Conservation (phyloP, 805 yeast species). For the Cyberlindnera nakhonratchasimensis region DNA sequence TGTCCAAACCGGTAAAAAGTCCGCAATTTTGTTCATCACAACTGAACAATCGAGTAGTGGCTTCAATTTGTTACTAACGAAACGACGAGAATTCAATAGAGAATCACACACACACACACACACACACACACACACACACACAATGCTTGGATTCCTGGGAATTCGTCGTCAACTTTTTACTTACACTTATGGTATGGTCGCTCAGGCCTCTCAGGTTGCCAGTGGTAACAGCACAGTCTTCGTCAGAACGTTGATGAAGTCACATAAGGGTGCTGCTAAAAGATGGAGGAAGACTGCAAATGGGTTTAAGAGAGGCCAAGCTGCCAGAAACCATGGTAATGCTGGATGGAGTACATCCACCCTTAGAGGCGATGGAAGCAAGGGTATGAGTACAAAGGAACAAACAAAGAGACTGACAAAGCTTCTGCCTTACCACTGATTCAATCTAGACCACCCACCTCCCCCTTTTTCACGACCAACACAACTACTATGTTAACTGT, state of each 20-base stretch:
- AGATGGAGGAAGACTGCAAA: constrained; percentile 77
- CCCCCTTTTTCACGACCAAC: too few species aligned
- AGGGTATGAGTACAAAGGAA: constrained; percentile 48
- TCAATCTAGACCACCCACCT: background rate
- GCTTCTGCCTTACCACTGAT: constrained; percentile 36
- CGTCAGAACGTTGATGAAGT: constrained; percentile 49
- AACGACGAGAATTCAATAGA: background rate
- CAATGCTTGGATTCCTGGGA: constrained; percentile 13
- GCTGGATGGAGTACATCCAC: constrained; percentile 76
- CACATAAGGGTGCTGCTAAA: constrained; percentile 84
- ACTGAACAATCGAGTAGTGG: too few species aligned
- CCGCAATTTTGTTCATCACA: too few species aligned
- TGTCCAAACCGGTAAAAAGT: too few species aligned
- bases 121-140: background rate
- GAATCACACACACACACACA: background rate
- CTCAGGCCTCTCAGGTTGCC: background rate
- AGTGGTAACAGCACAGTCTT: constrained; percentile 15
- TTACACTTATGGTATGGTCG: background rate
- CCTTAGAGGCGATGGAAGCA: constrained; percentile 57
- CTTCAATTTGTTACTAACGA: too few species aligned
- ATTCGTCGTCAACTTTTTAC: constrained; percentile 6
- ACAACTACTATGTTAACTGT: background rate
- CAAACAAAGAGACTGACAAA: constrained; percentile 60
- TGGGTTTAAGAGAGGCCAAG: constrained; percentile 60
- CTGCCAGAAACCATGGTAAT: constrained; percentile 92